Evolutionary conservation across 1,284 basidiomycete genomes (phyloP).

Genomic region (Pyrrhoderma noxium): DNA sequence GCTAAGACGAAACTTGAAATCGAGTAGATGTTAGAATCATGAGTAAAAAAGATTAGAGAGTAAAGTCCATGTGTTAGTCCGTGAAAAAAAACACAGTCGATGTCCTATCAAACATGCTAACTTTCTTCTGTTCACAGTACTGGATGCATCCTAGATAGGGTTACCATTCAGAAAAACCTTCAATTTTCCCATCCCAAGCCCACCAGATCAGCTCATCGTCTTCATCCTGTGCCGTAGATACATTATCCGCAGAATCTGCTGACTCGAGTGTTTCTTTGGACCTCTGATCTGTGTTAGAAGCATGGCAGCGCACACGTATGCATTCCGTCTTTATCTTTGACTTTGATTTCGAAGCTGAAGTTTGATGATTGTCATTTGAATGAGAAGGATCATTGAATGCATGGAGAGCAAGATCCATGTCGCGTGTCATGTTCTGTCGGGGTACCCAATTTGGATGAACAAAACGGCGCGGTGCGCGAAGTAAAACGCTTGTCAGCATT

Average conservation of each 20-base stretch:
- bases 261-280: neutral
- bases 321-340: slow-evolving; percentile 44
- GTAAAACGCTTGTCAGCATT: slow-evolving; percentile 60
- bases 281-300: neutral
- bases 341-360: slow-evolving; percentile 17
- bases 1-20: no score
- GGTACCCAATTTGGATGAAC: slow-evolving; percentile 67
- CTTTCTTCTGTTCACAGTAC: no score
- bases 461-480: slow-evolving; percentile 67
- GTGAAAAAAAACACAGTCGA: no score
- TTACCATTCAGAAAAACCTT: slow-evolving; percentile 14
- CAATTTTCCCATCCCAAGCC: slow-evolving; percentile 17
- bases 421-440: slow-evolving; percentile 43
- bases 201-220: slow-evolving; percentile 18
- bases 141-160: no score
- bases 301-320: slow-evolving; percentile 41
- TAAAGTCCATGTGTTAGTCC: no score
- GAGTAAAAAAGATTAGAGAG: no score
- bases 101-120: no score
- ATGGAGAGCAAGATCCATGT: slow-evolving; percentile 34
- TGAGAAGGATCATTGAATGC: slow-evolving; percentile 33
- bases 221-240: slow-evolving; percentile 14
- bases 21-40: no score
- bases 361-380: neutral
- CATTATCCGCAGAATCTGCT: neutral